Percentiles rank a stretch among this genome's conserved stretches.
Evolutionary conservation across 441 rosid species (phyloP).

Genomic region (Rhodomyrtus psidioides): DNA sequence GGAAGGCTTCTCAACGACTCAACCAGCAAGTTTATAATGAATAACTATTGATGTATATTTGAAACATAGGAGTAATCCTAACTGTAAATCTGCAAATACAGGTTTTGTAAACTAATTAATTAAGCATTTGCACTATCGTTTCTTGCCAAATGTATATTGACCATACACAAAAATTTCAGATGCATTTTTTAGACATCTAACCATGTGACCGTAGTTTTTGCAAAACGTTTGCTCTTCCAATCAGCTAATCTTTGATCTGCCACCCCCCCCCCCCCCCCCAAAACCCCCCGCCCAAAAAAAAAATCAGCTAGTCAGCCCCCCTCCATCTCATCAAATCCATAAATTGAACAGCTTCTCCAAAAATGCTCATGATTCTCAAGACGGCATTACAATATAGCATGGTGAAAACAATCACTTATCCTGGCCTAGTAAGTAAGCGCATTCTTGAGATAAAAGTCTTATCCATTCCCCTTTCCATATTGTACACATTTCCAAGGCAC

Average conservation of each 20-base stretch:
- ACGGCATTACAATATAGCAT: neutral
- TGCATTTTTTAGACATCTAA: neutral
- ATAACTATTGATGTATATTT: neutral
- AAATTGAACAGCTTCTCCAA: neutral
- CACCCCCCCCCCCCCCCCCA: too few relatives aligned
- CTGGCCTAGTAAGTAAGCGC: neutral
- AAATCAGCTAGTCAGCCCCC: neutral
- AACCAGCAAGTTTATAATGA: neutral
- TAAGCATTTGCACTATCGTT: neutral
- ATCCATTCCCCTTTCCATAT: neutral
- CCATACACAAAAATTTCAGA: neutral
- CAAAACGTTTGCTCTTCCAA: neutral
- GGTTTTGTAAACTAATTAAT: neutral
- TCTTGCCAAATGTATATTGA: neutral
- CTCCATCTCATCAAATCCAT: neutral
- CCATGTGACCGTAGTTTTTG: neutral
- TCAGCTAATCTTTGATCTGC: neutral
- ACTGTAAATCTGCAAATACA: neutral
- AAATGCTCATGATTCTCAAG: neutral
- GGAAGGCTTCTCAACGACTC: neutral
- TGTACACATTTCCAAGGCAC: neutral
- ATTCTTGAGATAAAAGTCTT: neutral
- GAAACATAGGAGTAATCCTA: neutral
- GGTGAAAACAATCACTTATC: neutral
- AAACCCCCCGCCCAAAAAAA: too few relatives aligned